phyloP scores from a whole-genome alignment of 352 stramenopile species.

The Globisporangium spinosum region DNA sequence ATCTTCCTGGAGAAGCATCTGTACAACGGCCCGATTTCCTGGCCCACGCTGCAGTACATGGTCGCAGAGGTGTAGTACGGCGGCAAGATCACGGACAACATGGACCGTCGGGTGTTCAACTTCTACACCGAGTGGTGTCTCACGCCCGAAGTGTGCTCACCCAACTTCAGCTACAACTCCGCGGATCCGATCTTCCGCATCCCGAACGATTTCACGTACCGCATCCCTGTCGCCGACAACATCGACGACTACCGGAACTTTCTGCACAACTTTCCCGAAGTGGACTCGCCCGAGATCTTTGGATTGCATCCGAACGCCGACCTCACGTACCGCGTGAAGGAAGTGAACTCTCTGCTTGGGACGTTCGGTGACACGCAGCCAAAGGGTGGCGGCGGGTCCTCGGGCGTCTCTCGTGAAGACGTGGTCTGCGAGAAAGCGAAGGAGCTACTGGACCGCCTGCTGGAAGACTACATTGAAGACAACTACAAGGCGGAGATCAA shows the following conservation, averaged over 20 bases:
- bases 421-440: conserved; percentile 95
- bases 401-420: conserved; percentile 92
- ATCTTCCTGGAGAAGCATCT: conserved; percentile 98
- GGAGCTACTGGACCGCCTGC: conserved; percentile 92
- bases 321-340: conserved; percentile 96
- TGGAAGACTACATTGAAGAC: conserved; percentile 96
- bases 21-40: conserved; percentile 98
- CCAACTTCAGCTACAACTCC: conserved; percentile 95
- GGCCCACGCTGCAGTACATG: conserved; percentile 99
- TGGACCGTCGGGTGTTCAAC: conserved; percentile 97
- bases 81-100: conserved; percentile 98
- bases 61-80: conserved; percentile 98
- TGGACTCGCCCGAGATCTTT: conserved; percentile 98
- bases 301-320: conserved; percentile 98
- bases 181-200: conserved; percentile 93
- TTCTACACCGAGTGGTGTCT: conserved; percentile 98
- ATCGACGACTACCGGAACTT: conserved; percentile 96
- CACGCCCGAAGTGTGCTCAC: conserved; percentile 74
- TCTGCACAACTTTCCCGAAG: conserved; percentile 93
- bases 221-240: conserved; percentile 88
- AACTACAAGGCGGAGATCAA: conserved; percentile 97
- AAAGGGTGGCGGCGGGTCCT: conserved; percentile 89
- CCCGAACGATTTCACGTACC: conserved; percentile 96
- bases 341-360: conserved; percentile 92
- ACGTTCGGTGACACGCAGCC: conserved; percentile 96